These are phyloP conservation scores for Penicillium capsulatum DNA, from an alignment of 2,329 filamentous ascomycete species.

Conservation along the genomic window DNA sequence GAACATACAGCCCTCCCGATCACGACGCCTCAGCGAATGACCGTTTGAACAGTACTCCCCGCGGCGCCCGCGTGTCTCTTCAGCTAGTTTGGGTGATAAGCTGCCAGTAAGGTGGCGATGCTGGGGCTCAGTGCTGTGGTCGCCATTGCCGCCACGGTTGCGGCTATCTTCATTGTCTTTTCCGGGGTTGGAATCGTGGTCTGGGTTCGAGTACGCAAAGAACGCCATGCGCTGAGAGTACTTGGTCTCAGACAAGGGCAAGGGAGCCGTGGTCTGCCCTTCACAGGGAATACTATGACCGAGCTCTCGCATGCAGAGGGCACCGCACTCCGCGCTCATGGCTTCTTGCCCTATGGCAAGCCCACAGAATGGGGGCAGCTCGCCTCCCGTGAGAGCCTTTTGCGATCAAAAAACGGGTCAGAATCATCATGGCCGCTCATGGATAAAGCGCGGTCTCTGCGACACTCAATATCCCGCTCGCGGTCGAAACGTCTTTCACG, in stretches of 20 bases:
- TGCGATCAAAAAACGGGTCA: constrained; percentile 17
- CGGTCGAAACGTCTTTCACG: constrained; percentile 32
- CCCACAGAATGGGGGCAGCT: constrained; percentile 36
- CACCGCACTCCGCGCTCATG: constrained; percentile 29
- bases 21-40: constrained; percentile 9
- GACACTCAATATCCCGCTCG: constrained; percentile 34
- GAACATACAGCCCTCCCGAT: no score
- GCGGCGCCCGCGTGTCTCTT: constrained; percentile 1
- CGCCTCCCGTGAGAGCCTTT: constrained; percentile 31
- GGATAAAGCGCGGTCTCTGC: constrained; percentile 31
- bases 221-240: constrained; percentile 28
- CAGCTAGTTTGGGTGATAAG: neutral
- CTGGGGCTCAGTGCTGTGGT: constrained; percentile 31
- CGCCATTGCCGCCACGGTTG: constrained; percentile 34
- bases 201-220: constrained; percentile 35
- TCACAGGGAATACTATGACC: constrained; percentile 29
- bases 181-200: constrained; percentile 32
- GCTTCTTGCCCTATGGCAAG: constrained; percentile 33
- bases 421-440: constrained; percentile 21
- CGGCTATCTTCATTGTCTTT: constrained; percentile 32
- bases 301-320: constrained; percentile 33
- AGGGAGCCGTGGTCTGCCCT: constrained; percentile 19
- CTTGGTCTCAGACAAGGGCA: constrained; percentile 22
- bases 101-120: constrained; percentile 25
- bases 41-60: neutral